A percentile compares a stretch with the other conserved stretches of the same genome.
phyloP scores from a whole-genome alignment of 2,329 filamentous ascomycete species.

The Chaetothyriales sp. region DNA sequence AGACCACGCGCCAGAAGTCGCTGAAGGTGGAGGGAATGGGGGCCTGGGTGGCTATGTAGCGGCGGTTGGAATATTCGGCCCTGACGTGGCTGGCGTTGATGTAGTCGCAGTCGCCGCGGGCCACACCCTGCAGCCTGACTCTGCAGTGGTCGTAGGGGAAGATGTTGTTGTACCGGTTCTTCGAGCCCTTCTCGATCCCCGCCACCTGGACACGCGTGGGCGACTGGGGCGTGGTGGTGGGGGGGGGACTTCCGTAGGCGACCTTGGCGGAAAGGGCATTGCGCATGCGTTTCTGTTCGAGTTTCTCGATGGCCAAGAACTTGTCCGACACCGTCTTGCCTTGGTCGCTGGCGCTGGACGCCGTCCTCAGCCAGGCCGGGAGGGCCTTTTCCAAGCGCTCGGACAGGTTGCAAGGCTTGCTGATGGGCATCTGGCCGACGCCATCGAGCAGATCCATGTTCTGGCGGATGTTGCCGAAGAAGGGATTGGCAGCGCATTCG shows the following conservation, averaged over 20 bases:
- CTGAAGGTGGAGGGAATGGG: slow-evolving; percentile 85
- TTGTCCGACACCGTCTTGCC: slow-evolving; percentile 70
- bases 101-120: slow-evolving; percentile 67
- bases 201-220: slow-evolving; percentile 56
- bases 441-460: slow-evolving; percentile 91
- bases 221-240: slow-evolving; percentile 21
- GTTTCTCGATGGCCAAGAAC: slow-evolving; percentile 71
- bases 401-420: slow-evolving; percentile 42
- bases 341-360: slow-evolving; percentile 52
- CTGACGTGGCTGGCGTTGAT: slow-evolving; percentile 86
- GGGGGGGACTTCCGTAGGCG: slow-evolving; percentile 41
- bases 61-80: slow-evolving; percentile 68
- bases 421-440: slow-evolving; percentile 63
- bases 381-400: slow-evolving; percentile 39
- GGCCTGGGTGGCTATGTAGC: slow-evolving; percentile 90
- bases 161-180: slow-evolving; percentile 97
- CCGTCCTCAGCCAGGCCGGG: slow-evolving; percentile 64
- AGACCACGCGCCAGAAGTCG: slow-evolving; percentile 95
- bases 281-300: slow-evolving; percentile 85
- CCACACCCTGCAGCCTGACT: slow-evolving; percentile 60
- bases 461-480: slow-evolving; percentile 91
- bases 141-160: slow-evolving; percentile 89
- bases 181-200: slow-evolving; percentile 84
- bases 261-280: slow-evolving; percentile 55
- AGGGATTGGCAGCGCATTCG: slow-evolving; percentile 62